Conservation (phyloP, 345 rosid species). For the Moricandia arvensis region DNA sequence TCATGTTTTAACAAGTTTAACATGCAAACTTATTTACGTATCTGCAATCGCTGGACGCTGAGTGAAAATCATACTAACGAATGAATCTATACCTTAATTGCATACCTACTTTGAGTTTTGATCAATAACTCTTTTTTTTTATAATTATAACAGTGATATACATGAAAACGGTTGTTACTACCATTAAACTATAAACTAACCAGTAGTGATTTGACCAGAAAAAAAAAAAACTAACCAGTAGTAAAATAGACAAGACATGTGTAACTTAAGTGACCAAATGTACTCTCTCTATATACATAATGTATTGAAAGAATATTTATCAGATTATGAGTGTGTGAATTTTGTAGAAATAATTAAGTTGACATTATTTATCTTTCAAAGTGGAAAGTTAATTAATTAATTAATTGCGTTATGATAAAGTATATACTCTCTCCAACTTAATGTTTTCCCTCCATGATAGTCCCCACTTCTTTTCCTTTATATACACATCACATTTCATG, state of each 20-base stretch:
- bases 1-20: background rate
- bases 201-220: background rate
- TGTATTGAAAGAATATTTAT: background rate
- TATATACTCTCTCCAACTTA: conserved; percentile 20
- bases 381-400: conserved; percentile 4
- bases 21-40: background rate
- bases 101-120: background rate
- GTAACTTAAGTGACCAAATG: background rate
- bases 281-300: background rate
- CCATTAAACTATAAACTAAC: background rate
- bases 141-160: background rate
- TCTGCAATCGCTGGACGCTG: background rate
- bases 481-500: conserved; percentile 34
- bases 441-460: conserved; percentile 28
- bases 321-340: background rate
- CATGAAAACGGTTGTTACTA: background rate
- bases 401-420: background rate
- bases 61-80: background rate
- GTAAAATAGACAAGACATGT: background rate
- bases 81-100: background rate
- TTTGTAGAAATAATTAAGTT: conserved; percentile 3
- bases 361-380: background rate
- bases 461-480: conserved; percentile 34
- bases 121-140: too few relatives aligned
- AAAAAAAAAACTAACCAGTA: background rate